Base-by-base conservation (phyloP, 208 protist species). In the Leishmania amazonensis region DNA sequence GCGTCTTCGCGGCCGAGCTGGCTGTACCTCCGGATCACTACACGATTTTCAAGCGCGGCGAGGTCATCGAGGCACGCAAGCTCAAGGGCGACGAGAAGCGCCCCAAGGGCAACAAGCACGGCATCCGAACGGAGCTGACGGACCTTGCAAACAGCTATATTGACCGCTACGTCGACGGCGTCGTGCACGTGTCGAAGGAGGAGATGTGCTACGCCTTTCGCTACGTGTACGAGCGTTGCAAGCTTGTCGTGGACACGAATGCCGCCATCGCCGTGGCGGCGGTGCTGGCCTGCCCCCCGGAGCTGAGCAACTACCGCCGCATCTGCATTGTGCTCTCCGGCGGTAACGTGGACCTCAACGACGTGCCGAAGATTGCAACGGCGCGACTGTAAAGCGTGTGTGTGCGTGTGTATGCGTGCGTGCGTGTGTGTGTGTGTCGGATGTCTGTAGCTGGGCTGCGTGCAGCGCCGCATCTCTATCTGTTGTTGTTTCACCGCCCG, bases 1-100 rank as follows among this genome's bases (percentile, higher is more conserved):
- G 94, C 42, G 94, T 99, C 31, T 94, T 93, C 71, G 97, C 92
- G 15, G 96, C 97, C 28, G 95, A 98, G 83, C 88, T 95, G 53
- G 75, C 40, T 9, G 73, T 68, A 1, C 76, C 80, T 49, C 75
- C 68, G 31, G 82, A 90, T 67, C 60, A 70, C 49, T 86, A 87
- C 68, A 83, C 79, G 35, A 53, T 70, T 79, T 90, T 91, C 78
- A 91, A 91, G 83, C 84, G 81, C 72, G 87, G 85, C 47, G 88
- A 86, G 81, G 64, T 78, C 57, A 72, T 86, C 40, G 81, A 81
- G 72, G 76, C 70, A 42, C 78, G 58, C 11, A 73, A 79, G 79
- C 4, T 15, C 45, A 54, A 60, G 42, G 54, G 58, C 35, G 57
- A 81, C 31, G 68, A 73, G 40, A 47, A 49, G 54, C 60, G 51